phyloP scores from a whole-genome alignment of 2,329 filamentous ascomycete species.

The Pseudovirgaria hyperparasitica region DNA sequence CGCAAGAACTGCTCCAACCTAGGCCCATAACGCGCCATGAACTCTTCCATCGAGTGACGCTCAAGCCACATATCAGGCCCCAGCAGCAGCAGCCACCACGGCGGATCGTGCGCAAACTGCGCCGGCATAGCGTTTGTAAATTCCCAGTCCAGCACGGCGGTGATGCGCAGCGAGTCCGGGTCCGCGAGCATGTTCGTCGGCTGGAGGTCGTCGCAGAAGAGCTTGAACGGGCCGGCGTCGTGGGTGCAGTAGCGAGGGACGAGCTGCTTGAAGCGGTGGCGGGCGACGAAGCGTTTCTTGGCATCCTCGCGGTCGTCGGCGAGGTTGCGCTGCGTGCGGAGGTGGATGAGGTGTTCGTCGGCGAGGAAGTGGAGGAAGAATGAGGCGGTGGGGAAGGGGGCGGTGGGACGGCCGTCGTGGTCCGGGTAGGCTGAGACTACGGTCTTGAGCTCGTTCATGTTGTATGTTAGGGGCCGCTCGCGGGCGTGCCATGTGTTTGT shows the following conservation, averaged over 20 bases:
- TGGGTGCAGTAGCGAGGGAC: conserved; percentile 9
- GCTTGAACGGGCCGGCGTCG: conserved; percentile 23
- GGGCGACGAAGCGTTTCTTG: conserved; percentile 11
- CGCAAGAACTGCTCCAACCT: conserved; percentile 25
- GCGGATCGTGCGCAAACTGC: conserved; percentile 25
- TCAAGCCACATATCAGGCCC: conserved; percentile 14
- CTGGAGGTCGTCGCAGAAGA: conserved; percentile 28
- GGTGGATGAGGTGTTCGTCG: conserved; percentile 11
- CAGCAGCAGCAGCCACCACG: conserved; percentile 28
- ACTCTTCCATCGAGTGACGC: conserved; percentile 11
- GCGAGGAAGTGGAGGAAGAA: conserved; percentile 11
- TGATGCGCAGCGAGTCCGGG: conserved; percentile 22
- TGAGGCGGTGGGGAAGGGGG: conserved; percentile 11
- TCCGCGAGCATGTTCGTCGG: conserved; percentile 28
- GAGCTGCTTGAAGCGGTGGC: conserved; percentile 8
- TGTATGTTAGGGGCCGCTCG: conserved; percentile 19
- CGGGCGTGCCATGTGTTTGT: conserved; percentile 15
- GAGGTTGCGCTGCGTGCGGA: conserved; percentile 13
- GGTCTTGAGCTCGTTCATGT: conserved; percentile 11
- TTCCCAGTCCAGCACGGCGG: conserved; percentile 27
- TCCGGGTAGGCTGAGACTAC: conserved; percentile 17
- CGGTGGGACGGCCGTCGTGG: conserved; percentile 15
- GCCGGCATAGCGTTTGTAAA: conserved; percentile 30
- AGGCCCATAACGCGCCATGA: conserved; percentile 15
- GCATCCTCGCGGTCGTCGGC: conserved; percentile 12